Base-by-base conservation (phyloP, 805 yeast species). In the Barnettozyma botsteinii region DNA sequence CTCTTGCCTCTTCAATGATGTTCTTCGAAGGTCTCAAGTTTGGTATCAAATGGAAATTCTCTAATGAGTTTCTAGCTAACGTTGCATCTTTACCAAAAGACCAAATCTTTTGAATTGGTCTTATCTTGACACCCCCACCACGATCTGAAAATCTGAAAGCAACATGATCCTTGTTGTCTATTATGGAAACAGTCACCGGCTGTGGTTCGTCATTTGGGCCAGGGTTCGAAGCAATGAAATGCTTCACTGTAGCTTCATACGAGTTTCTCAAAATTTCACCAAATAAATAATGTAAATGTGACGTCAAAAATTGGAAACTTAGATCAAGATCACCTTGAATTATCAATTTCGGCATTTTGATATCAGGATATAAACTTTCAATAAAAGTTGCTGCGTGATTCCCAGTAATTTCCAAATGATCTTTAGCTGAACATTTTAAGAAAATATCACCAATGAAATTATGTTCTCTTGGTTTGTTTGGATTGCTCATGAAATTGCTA, bases 251-350 rank as follows among this genome's bases (percentile, higher is more conserved):
- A 0, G 95, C 91, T 55, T 86, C 94, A 50, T 77, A 74, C 4
- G 94, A 76, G 56, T 93, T 91, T 48, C 97, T 72, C 42, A 93
- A 63, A 27, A 91, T 80, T 60, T 91, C 98, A 18, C 96, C 93
- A 38, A 89, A 67, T 30, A 91, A 68, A 59, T 86, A 91, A 52
- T 85, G 88, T 48, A 93, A 66, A 64, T 91, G 98, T 4, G 88
- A 80, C 10, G 82, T 80, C 67, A 93, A 72, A 57, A 88, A 91
- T 35, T 88, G 93, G 59, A 93, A 86, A 14, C 70, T 70, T 19
- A 81, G 67, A 42, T 78, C 77, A 7, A 65, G 49, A 17, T 80
- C 81, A 3, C 96, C 96, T 43, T 82, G 84, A n/a, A 89, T 73
- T 4, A 73, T 67, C 33, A 91, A 58, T 40, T 79, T 78, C 0